Base-by-base conservation (phyloP, 345 rosid genomes). In the Noccaea bulbosa region DNA sequence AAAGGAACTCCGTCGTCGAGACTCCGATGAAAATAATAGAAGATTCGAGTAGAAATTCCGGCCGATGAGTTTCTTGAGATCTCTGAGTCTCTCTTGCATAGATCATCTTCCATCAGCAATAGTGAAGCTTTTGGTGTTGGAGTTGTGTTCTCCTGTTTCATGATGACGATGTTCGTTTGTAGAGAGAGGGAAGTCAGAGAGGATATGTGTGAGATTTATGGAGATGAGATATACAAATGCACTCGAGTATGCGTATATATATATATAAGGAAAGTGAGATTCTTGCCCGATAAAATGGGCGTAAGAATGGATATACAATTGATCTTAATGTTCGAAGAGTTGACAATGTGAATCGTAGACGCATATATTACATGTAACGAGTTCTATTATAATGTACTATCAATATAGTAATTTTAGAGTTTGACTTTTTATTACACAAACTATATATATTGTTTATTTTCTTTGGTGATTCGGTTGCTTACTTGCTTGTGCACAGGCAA, bases 1-100 rank as follows among this genome's bases (percentile, higher is more conserved):
- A 86, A 88, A 3, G 95, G 95, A 22, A 89, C 82, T 7, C 83
- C 79, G 9, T 73, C 82, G 0, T 83, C 57, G 20, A 20, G 20
- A 47, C 58, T 57, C 43, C 50, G 41, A 46, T 68, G 47, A 34
- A 67, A 62, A 51, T 74, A 79, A 58, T 71, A 83, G 27, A 77
- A 62, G 2, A 68, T 16, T 24, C 79, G 77, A 0, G 92, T 72
- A 32, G 87, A 82, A 20, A 46, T 20, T 5, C 82, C 87, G 7
- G 66, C 46, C 0, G 82, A 71, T 20, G 83, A 77, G 35, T 74
- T 78, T 72, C 83, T 80, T 4, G 86, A 77, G 4, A 84, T 57
- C 20, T 63, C 41, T 49, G 73, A 50, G 60, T 43, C 64, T 71
- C 69, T 84, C 55, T 79, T 74, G 71, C 73, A 77, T 76, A 72